Base-by-base conservation (phyloP, 2,329 filamentous ascomycete species). In the Diatrype stigma region DNA sequence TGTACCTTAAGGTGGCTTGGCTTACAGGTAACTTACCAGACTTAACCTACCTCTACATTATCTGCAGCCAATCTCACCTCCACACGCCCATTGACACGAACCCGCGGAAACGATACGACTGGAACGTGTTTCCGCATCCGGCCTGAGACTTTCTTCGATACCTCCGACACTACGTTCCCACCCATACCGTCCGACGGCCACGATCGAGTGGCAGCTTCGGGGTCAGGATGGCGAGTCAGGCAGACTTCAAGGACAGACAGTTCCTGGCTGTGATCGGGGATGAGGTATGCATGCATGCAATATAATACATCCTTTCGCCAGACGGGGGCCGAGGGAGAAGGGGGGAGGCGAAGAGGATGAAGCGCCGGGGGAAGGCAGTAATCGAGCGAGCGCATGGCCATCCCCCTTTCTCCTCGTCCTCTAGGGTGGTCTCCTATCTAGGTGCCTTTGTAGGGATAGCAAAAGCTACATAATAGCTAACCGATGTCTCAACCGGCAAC, bases 181-280 rank as follows among this genome's bases (percentile, higher is more conserved):
- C 17, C n/a, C 40, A 35, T 32, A 44, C 12, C 21, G 16, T 34
- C 35, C 42, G 42, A 40, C 47, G 47, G 22, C 40, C 49, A 45
- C 45, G 42, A 55, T 49, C 37, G 44, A 48, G 34, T 52, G 30
- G 30, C 7, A 7, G 34, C 12, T 4, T 12, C 6, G 34, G 16
- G 14, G 34, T 7, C 51, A 46, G 30, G 61, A 67, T 62, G 42
- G 79, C 78, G 52, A 74, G 75, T 45, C 75, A 80, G 61, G 74
- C 78, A 57, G 80, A 84, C 60, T 86, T 78, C 71, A 86, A 91
- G 75, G 91, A 97, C 73, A 84, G 94, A 64, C 88, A 99, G 74
- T 96, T 99, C 68, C 84, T 99, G 52, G 94, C 94, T 58, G 93
- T 99, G 46, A 99, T 99, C 67, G 94, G 94, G 48, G 94, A 99